phyloP scores from a whole-genome alignment of 1,139 yeast species.

The Taphrina deformans region DNA sequence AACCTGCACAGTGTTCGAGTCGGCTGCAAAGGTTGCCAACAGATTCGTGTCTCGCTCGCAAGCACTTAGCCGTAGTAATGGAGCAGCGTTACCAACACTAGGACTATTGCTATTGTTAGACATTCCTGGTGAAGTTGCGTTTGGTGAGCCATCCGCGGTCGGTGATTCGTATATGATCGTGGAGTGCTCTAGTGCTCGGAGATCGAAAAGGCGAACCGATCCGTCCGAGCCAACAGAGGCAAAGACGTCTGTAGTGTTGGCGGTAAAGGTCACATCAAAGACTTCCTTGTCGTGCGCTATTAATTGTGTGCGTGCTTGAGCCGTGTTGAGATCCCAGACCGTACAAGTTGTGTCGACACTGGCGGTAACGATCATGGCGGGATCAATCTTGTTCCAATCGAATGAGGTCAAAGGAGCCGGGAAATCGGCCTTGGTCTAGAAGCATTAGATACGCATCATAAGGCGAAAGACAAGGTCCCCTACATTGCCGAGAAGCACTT shows the following conservation, averaged over 20 bases:
- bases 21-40: slow-evolving; percentile 77
- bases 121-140: not conserved
- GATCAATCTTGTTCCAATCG: slow-evolving; percentile 83
- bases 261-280: slow-evolving; percentile 82
- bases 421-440: slow-evolving; percentile 27
- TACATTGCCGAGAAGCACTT: slow-evolving; percentile 31
- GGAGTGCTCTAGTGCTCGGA: slow-evolving; percentile 85
- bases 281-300: slow-evolving; percentile 97
- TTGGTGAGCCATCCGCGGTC: not conserved
- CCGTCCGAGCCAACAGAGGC: slow-evolving; percentile 97
- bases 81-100: slow-evolving; percentile 48
- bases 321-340: slow-evolving; percentile 80
- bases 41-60: slow-evolving; percentile 77
- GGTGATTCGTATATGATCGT: slow-evolving; percentile 77
- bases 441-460: not conserved
- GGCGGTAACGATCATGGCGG: slow-evolving; percentile 73
- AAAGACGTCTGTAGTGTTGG: slow-evolving; percentile 73
- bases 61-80: slow-evolving; percentile 72
- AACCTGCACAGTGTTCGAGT: slow-evolving; percentile 64
- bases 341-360: slow-evolving; percentile 97
- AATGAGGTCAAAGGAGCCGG: slow-evolving; percentile 78
- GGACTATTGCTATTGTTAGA: not conserved
- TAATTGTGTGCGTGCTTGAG: slow-evolving; percentile 84
- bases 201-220: slow-evolving; percentile 85
- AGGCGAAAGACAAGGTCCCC: not conserved